Base-by-base conservation (phyloP, 495 filamentous ascomycete species). In the Penicillium bialowiezense region DNA sequence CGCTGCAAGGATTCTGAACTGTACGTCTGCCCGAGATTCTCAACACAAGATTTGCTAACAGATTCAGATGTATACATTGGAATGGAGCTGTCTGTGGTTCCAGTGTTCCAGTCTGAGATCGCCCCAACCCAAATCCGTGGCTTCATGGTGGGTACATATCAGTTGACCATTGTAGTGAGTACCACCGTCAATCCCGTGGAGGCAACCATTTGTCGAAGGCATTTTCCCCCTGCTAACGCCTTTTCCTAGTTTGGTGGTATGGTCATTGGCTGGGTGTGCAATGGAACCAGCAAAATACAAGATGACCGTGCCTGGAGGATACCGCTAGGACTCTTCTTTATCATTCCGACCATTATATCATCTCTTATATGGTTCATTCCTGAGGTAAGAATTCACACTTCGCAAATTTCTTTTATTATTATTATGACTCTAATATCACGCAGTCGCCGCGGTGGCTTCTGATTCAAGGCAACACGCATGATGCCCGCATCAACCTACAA, bases 361-460 rank as follows among this genome's bases (percentile, higher is more conserved):
- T 55, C 33, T 18, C 40, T 40, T 6, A 52, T 68, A 14, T 71
- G 68, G 68, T 64, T 68, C 36, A 68, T 64, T 8, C 64, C 64
- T 13, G 56, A 62, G 35, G 18, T 38, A 2, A 12, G 35, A 36
- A 15, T n/a, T n/a, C 23, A 26, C 23, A 26, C 14, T 20, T 20
- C 14, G 2, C 8, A 21, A 20, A 9, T 20, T 18, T 18, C 6
- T 10, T 7, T 38, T 5, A 10, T 17, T 20, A 15, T 3, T 0
- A 36, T 10, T 32, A 8, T 13, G 35, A 38, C 9, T 7, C 17
- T 38, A 38, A 19, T 9, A 1, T 2, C 19, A 20, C 7, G 21
- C 54, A 66, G 45, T 49, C 67, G 12, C 64, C 68, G 4, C 52
- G 67, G 1, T 69, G 65, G 64, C 48, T 67, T 14, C 51, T 71